A percentile compares a stretch with the other conserved stretches of the same genome.
Evolutionary conservation across 129 eudicot genomes (phyloP).

Genomic region (Flaveria brownii): DNA sequence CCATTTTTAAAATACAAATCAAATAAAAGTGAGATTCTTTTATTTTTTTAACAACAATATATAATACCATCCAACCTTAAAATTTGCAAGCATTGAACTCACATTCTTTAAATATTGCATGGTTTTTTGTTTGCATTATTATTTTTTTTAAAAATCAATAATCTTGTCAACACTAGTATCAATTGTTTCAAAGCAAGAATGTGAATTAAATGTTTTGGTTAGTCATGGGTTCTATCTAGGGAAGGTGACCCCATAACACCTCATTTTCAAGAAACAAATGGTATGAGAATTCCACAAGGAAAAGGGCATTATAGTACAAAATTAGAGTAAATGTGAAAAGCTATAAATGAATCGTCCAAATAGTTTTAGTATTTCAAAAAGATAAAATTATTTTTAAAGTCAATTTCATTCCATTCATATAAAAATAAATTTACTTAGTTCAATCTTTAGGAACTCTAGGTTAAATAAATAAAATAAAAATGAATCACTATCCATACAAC

Average conservation of each 20-base stretch:
- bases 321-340: conserved; percentile 27
- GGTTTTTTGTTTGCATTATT: conserved; percentile 18
- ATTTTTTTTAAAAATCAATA: conserved; percentile 16
- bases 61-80: no score
- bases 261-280: conserved; percentile 25
- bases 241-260: conserved; percentile 18
- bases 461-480: neutral
- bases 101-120: neutral
- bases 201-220: conserved; percentile 9
- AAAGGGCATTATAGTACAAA: conserved; percentile 33
- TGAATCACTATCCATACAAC: neutral
- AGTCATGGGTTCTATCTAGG: conserved; percentile 26
- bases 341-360: conserved; percentile 22
- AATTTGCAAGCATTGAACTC: no score
- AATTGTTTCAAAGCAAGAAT: conserved; percentile 14
- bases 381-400: neutral
- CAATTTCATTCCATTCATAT: neutral
- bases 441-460: neutral
- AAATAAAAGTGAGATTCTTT: conserved; percentile 23
- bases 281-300: conserved; percentile 25
- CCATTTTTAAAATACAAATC: neutral
- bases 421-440: conserved; percentile 21
- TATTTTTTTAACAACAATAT: no score
- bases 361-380: conserved; percentile 19
- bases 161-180: neutral